These are phyloP conservation scores for Aspergillus felis DNA, from an alignment of 2,329 filamentous ascomycete species.

Conservation along the genomic window DNA sequence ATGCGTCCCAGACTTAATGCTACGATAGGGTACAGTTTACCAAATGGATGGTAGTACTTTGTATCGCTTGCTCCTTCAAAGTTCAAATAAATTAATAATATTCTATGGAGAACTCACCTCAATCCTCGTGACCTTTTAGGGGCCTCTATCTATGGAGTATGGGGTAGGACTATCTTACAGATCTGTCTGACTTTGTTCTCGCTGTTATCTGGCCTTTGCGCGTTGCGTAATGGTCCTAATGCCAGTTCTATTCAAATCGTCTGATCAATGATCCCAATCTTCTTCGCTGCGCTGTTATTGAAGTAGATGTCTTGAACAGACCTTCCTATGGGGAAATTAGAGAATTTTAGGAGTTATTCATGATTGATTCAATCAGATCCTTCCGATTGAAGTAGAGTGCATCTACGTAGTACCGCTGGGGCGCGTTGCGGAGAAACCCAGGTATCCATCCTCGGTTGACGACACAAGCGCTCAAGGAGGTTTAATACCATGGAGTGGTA, in stretches of 20 bases:
- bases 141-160: background rate
- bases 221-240: background rate
- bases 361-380: background rate
- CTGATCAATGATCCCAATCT: background rate
- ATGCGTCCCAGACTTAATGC: background rate
- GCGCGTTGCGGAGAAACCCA: background rate
- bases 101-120: too few relatives aligned
- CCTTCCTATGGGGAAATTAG: background rate
- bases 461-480: slow-evolving; percentile 1
- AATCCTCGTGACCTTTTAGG: background rate
- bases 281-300: background rate
- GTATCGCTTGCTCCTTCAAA: background rate
- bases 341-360: background rate
- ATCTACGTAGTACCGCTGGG: background rate
- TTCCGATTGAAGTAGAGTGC: background rate
- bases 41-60: background rate
- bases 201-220: background rate
- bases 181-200: background rate
- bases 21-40: background rate
- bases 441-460: slow-evolving; percentile 12
- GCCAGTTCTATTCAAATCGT: background rate
- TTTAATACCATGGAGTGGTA: slow-evolving; percentile 8
- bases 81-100: too few relatives aligned
- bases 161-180: background rate
- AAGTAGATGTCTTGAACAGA: background rate